Base-by-base conservation (phyloP, 345 rosid genomes). In the Heritiera fomes region DNA sequence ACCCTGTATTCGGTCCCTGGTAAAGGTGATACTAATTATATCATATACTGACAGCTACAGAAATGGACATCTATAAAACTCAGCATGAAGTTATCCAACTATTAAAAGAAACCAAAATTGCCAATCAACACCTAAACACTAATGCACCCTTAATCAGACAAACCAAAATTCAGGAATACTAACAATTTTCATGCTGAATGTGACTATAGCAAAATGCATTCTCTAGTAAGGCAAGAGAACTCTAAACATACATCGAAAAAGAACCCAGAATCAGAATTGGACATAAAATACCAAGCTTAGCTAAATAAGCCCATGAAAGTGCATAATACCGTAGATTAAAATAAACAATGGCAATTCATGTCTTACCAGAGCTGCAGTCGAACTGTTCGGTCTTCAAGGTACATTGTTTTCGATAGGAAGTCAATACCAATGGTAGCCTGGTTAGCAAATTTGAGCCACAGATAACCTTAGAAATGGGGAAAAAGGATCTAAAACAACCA, bases 391-490 rank as follows among this genome's bases (percentile, higher is more conserved):
- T 92, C 95, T 87, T 92, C 95, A 61, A 92, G 95, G 85, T 92
- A 92, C 95, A 92, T 92, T 9, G 97, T 92, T 89, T 92, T 92
- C 0, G 97, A 92, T 34, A 92, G 87, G 75, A 92, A 92, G 87
- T 92, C 97, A 71, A 92, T 92, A 70, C 97, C 97, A 47, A 92
- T 92, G 52, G 95, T 92, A 13, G 97, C 97, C 97, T 92, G 85
- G 60, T 86, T 14, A 86, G 7, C 49, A 78, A 75, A 77, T 40
- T 11, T 63, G 73, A 49, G 49, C 76, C 32, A 70, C 9, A 59
- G 7, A 49, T 80, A 7, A 80, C 78, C 73, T 61, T 80, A 74
- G 13, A 47, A 12, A 14, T 34, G 5, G 59, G 68, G 45, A 23
- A 28, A 49, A 18, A 6, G 18, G 70, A 9, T 2, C 63, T 41